phyloP scores from a whole-genome alignment of 1,284 basidiomycete genomes.

The Tylopilus sp. region DNA sequence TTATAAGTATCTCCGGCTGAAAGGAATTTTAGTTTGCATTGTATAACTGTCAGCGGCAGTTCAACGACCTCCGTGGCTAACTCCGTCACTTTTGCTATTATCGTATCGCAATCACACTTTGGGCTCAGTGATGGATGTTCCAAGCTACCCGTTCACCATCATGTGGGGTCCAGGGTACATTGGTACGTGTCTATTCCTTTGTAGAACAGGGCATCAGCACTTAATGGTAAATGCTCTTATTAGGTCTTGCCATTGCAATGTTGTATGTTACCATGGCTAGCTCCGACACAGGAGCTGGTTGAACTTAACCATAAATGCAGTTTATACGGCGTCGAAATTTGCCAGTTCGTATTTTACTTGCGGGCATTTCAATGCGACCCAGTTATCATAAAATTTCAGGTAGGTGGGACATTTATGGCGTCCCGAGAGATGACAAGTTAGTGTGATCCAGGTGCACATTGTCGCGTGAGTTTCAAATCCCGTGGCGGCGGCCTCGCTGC shows the following conservation, averaged over 20 bases:
- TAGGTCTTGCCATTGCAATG: slow-evolving; percentile 6
- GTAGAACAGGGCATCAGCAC: too few species aligned
- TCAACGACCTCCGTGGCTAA: too few species aligned
- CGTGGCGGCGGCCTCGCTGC: too few species aligned
- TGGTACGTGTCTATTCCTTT: slow-evolving; percentile 1
- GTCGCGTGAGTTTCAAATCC: slow-evolving; percentile 3
- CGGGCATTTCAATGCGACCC: slow-evolving; percentile 9
- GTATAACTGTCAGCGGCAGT: too few species aligned
- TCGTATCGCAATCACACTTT: not conserved
- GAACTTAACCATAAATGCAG: not conserved
- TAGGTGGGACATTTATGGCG: not conserved
- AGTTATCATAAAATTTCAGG: slow-evolving; percentile 4
- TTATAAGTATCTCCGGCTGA: too few species aligned
- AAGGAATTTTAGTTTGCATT: too few species aligned
- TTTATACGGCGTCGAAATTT: slow-evolving; percentile 11
- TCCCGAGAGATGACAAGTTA: not conserved
- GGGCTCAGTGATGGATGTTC: not conserved
- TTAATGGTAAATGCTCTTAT: too few species aligned
- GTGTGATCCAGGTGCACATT: not conserved
- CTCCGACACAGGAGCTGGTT: not conserved
- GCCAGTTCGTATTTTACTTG: slow-evolving; percentile 12
- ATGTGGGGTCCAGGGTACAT: slow-evolving; percentile 6
- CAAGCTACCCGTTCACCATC: not conserved
- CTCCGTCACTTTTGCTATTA: not conserved
- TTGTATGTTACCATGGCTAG: slow-evolving; percentile 3